Base-by-base conservation (phyloP, 192 early-diverging fungal genomes). In the Backusella luteola region DNA sequence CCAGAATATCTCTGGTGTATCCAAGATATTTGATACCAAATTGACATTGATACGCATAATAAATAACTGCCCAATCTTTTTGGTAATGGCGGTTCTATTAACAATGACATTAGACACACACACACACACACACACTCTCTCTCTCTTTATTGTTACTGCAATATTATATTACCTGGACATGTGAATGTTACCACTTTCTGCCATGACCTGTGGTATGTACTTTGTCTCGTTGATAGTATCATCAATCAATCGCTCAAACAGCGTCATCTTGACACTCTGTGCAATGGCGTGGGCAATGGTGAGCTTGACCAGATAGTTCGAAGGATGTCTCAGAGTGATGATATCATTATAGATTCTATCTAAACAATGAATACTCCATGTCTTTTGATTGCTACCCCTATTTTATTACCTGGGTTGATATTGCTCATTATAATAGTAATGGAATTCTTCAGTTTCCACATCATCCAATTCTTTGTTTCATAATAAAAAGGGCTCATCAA, bases 261-360 rank as follows among this genome's bases (percentile, higher is more conserved):
- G 80, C 0, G 94, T 92, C 80, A 99, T 94, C 82, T 99, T 99
- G 59, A 94, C 95, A 42, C 91, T 92, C 84, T 99, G 97, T 8
- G 97, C 95, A 67, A 99, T 93, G 4, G 95, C 97, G 84, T 99
- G 97, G 2, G 94, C 93, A 77, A 99, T 97, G 0, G 96, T 94
- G 67, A 99, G 86, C 82, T 97, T 99, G 77, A 95, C 92, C 87
- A 97, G 91, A 68, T 93, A 91, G 66, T 94, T 93, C 34, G 87
- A 85, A 19, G 94, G 86, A 74, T 90, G 91, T 75, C 91, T 90
- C 66, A 96, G 81, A 29, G 93, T 94, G 42, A 96, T 95, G 29
- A 96, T 90, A 77, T 96, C 95, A 78, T 96, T 96, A 84, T 94
- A 96, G 56, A 96, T 93, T 53, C 93, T 90, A 52, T 3, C 81